These are phyloP conservation scores for Podospora australis DNA, from an alignment of 495 filamentous ascomycete genomes.

Conservation along the genomic window DNA sequence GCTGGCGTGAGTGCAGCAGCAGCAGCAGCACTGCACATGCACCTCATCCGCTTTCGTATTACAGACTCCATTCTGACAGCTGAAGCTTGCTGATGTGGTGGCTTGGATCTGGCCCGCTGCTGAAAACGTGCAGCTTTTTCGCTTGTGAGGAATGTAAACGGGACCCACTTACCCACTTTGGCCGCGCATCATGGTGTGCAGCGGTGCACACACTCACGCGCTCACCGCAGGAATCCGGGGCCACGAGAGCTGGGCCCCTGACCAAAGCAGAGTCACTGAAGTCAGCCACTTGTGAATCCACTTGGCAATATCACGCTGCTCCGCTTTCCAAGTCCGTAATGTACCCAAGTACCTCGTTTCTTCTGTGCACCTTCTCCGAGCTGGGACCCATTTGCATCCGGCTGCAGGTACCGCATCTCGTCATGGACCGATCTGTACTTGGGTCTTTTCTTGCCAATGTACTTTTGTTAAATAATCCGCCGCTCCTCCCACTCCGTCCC, in stretches of 20 bases:
- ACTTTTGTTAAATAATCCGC: too few relatives aligned
- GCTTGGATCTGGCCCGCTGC: slow-evolving; percentile 4
- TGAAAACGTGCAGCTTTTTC: background rate
- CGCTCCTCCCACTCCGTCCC: background rate
- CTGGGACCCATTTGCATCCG: background rate
- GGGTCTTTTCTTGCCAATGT: too few relatives aligned
- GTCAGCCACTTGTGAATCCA: slow-evolving; percentile 2
- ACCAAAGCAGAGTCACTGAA: too few relatives aligned
- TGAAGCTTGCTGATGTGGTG: background rate
- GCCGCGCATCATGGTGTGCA: background rate
- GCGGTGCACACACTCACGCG: background rate
- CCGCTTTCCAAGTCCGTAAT: background rate
- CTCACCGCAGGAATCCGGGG: too few relatives aligned
- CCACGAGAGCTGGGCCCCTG: slow-evolving; percentile 1
- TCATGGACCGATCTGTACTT: slow-evolving; percentile 1
- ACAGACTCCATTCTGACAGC: slow-evolving; percentile 6
- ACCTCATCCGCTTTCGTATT: background rate
- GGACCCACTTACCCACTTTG: too few relatives aligned
- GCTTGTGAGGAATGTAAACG: background rate
- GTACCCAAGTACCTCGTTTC: background rate
- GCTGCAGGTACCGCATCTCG: slow-evolving; percentile 1
- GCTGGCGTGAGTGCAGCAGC: too few relatives aligned
- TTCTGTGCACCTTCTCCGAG: background rate
- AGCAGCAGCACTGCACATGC: too few relatives aligned
- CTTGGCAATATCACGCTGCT: background rate